Conservation (phyloP, 805 yeast genomes). For the Saccharomyces mikatae region DNA sequence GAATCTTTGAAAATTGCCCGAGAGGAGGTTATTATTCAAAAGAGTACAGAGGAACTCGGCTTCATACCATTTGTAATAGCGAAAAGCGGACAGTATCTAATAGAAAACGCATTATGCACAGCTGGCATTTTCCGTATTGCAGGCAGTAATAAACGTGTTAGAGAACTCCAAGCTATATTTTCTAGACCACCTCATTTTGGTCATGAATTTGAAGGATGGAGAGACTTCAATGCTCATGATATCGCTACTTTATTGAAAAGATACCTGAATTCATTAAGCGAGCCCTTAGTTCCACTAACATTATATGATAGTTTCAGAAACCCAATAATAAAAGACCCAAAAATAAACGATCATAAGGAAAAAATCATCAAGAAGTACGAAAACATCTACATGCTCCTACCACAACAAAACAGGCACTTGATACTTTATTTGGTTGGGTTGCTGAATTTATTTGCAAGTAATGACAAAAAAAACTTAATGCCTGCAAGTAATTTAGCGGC, state of each 20-base stretch:
- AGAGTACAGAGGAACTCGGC: constrained; percentile 67
- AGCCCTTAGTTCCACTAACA: constrained; percentile 76
- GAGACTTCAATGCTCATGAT: constrained; percentile 88
- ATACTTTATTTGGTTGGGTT: constrained; percentile 79
- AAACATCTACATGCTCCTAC: constrained; percentile 53
- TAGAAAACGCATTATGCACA: constrained; percentile 62
- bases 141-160: constrained; percentile 80
- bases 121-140: constrained; percentile 91
- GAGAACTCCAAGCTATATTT: constrained; percentile 71
- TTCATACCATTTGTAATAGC: constrained; percentile 89
- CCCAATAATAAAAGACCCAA: constrained; percentile 39
- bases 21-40: constrained; percentile 56
- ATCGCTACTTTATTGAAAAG: constrained; percentile 84
- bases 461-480: constrained; percentile 73
- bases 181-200: constrained; percentile 84
- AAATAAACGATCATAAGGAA: constrained; percentile 6
- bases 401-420: constrained; percentile 65
- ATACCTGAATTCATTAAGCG: constrained; percentile 77
- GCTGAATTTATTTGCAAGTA: constrained; percentile 69
- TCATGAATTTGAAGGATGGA: constrained; percentile 68
- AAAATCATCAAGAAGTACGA: constrained; percentile 53
- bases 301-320: constrained; percentile 68
- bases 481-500: constrained; percentile 87
- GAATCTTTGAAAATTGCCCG: constrained; percentile 55
- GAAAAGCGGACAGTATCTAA: constrained; percentile 78